Percentiles rank a stretch among this genome's conserved stretches.
These are phyloP conservation scores for Lupinus albus DNA, from an alignment of 306 rosid species.

Conservation along the genomic window DNA sequence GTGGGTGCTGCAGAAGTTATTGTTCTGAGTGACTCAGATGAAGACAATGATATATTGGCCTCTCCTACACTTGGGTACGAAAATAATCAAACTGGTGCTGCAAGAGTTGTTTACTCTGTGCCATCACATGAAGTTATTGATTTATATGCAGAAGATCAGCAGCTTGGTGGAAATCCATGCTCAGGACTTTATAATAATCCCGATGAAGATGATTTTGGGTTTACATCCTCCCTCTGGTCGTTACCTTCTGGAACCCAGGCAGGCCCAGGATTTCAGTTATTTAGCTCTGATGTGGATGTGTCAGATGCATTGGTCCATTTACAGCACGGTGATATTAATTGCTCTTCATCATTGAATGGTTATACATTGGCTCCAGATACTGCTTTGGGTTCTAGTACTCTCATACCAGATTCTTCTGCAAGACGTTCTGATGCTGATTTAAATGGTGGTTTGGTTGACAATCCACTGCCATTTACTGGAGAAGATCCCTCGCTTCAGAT, in stretches of 20 bases:
- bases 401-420: constrained; percentile 57
- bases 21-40: constrained; percentile 92
- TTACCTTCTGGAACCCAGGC: constrained; percentile 71
- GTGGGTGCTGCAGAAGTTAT: constrained; percentile 67
- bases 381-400: constrained; percentile 61
- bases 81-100: constrained; percentile 53
- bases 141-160: constrained; percentile 67
- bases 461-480: constrained; percentile 80
- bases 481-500: constrained; percentile 95
- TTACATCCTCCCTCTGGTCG: constrained; percentile 62
- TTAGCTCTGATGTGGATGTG: constrained; percentile 73
- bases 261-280: constrained; percentile 79
- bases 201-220: constrained; percentile 67
- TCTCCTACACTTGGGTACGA: constrained; percentile 53
- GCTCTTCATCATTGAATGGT: constrained; percentile 78
- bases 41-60: constrained; percentile 62
- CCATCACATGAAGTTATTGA: constrained; percentile 64
- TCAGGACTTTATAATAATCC: constrained; percentile 65
- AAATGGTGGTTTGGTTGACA: constrained; percentile 82
- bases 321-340: constrained; percentile 64
- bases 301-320: constrained; percentile 65
- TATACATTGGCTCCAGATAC: constrained; percentile 65
- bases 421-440: constrained; percentile 67
- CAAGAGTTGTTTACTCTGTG: constrained; percentile 55
- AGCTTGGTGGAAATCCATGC: constrained; percentile 65